Conservation (phyloP, 1,284 basidiomycete genomes). For the Kalmanozyma brasiliensis region DNA sequence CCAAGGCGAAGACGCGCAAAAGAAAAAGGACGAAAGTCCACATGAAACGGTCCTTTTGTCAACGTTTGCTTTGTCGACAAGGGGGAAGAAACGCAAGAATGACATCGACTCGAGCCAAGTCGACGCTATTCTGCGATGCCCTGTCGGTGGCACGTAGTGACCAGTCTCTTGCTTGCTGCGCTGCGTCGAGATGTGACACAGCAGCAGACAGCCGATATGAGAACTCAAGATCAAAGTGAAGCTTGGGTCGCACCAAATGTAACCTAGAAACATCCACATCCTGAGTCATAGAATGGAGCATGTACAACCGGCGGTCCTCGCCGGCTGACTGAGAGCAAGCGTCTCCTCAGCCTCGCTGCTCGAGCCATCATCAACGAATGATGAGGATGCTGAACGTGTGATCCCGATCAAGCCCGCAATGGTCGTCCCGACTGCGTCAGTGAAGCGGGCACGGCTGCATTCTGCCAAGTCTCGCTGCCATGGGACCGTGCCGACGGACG, state of each 20-base stretch:
- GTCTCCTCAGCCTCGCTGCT: too few relatives aligned
- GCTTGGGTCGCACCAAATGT: slow-evolving; percentile 7
- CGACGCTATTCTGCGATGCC: slow-evolving; percentile 3
- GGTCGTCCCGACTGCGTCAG: too few relatives aligned
- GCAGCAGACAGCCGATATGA: slow-evolving; percentile 2
- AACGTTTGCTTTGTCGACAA: slow-evolving; percentile 18
- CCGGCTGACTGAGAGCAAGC: too few relatives aligned
- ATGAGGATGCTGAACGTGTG: background rate
- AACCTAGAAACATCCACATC: slow-evolving; percentile 9
- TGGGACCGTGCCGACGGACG: too few relatives aligned
- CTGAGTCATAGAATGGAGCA: slow-evolving; percentile 3
- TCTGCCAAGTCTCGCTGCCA: too few relatives aligned
- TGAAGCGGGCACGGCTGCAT: too few relatives aligned
- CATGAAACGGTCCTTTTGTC: slow-evolving; percentile 26
- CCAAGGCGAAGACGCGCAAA: slow-evolving; percentile 12
- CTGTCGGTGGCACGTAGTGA: background rate
- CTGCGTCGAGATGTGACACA: too few relatives aligned
- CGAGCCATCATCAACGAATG: too few relatives aligned
- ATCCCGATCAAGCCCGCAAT: too few relatives aligned
- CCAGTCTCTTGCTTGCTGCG: slow-evolving; percentile 2
- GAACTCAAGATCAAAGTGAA: background rate
- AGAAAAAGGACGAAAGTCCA: slow-evolving; percentile 12
- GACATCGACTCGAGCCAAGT: slow-evolving; percentile 2
- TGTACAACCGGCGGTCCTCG: background rate
- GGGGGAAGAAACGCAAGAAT: slow-evolving; percentile 1